Conservation (phyloP, 257 asterid species). For the Buddleja alternifolia region DNA sequence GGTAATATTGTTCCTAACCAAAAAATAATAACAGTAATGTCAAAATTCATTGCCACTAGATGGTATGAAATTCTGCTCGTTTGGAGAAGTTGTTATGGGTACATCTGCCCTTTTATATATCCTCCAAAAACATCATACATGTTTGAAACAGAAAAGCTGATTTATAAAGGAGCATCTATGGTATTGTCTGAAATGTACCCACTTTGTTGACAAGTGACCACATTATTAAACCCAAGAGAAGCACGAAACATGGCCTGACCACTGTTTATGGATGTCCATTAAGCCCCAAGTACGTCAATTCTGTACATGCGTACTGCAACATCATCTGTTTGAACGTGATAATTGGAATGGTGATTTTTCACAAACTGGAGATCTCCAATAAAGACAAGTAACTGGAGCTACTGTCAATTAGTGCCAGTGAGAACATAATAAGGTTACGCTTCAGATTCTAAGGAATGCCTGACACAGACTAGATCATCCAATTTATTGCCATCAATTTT, state of each 20-base stretch:
- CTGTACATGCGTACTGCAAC: not conserved
- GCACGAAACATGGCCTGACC: not conserved
- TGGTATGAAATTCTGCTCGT: not conserved
- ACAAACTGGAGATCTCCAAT: not conserved
- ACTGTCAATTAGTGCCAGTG: not conserved
- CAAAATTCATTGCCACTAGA: not conserved
- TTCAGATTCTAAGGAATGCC: constrained; percentile 53
- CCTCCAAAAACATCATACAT: constrained; percentile 20
- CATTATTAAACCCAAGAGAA: not conserved
- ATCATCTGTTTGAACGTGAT: not conserved
- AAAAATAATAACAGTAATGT: not conserved
- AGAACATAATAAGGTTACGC: constrained; percentile 25
- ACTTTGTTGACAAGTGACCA: not conserved
- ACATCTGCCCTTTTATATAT: not conserved
- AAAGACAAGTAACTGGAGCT: not conserved
- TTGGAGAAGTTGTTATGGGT: not conserved
- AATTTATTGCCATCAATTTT: constrained; percentile 95
- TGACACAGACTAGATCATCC: constrained; percentile 94
- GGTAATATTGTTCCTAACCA: not conserved
- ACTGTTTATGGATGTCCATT: not conserved
- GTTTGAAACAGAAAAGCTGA: constrained; percentile 6
- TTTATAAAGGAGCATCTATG: not conserved
- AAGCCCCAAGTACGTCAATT: not conserved
- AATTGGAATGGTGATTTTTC: not conserved
- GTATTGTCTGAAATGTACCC: constrained; percentile 17